Conservation (phyloP, 192 early-diverging fungal species). For the Coemansia sp. region DNA sequence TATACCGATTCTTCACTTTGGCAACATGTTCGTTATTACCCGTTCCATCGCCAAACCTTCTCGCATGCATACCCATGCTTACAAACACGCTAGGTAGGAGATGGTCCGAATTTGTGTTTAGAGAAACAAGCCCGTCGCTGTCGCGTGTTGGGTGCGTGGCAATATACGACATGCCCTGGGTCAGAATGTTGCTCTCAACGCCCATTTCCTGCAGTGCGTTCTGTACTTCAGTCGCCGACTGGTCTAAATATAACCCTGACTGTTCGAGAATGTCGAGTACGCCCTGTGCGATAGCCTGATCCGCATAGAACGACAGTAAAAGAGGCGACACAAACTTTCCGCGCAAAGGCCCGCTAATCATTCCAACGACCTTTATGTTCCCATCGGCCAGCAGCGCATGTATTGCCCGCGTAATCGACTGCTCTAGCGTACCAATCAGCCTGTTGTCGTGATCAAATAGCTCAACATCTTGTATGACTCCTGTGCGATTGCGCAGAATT, state of each 20-base stretch:
- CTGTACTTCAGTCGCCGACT: constrained; percentile 36
- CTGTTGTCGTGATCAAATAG: constrained; percentile 23
- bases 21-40: not conserved
- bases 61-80: constrained; percentile 23
- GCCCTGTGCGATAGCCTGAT: constrained; percentile 17
- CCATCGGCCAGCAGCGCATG: constrained; percentile 27
- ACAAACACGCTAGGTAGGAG: constrained; percentile 39
- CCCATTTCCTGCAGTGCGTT: constrained; percentile 25
- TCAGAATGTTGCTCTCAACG: constrained; percentile 26
- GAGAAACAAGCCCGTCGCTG: constrained; percentile 20
- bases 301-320: constrained; percentile 42
- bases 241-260: constrained; percentile 39
- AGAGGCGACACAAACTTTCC: constrained; percentile 37
- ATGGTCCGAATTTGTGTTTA: constrained; percentile 30
- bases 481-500: constrained; percentile 32
- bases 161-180: constrained; percentile 31
- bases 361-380: constrained; percentile 26
- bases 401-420: constrained; percentile 33
- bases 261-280: constrained; percentile 28
- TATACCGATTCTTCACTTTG: constrained; percentile 7
- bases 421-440: constrained; percentile 41
- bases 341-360: constrained; percentile 29
- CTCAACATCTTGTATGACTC: constrained; percentile 26
- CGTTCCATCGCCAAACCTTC: constrained; percentile 5
- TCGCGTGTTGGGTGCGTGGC: constrained; percentile 23